Conservation (phyloP, 345 rosid genomes). For the Melastoma malabathricum region DNA sequence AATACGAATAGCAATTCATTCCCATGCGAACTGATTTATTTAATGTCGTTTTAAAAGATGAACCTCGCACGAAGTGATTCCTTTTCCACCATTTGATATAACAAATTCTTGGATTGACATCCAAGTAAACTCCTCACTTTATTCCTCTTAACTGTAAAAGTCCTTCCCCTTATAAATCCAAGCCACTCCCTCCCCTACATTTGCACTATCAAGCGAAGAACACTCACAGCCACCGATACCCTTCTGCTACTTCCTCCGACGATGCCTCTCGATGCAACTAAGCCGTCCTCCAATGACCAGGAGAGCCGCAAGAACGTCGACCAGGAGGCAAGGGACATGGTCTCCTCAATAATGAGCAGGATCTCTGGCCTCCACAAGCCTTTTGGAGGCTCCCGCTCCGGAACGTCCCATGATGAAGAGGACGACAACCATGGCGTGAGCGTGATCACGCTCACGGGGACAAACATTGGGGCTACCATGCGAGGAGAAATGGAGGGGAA, state of each 20-base stretch:
- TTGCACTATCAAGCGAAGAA: not conserved
- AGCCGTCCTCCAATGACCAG: conserved; percentile 15
- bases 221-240: no score
- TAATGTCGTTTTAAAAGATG: no score
- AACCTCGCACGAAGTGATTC: conserved; percentile 29
- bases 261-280: conserved; percentile 24
- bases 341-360: conserved; percentile 27
- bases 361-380: conserved; percentile 26
- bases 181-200: not conserved
- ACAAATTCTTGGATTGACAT: conserved; percentile 21
- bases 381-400: conserved; percentile 16
- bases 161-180: conserved; percentile 4
- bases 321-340: conserved; percentile 33
- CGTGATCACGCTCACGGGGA: conserved; percentile 68
- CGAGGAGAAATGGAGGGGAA: conserved; percentile 44
- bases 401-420: conserved; percentile 13
- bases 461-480: conserved; percentile 68
- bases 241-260: no score
- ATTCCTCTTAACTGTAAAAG: conserved; percentile 6
- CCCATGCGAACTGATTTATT: no score
- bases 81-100: conserved; percentile 1
- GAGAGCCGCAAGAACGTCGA: conserved; percentile 18
- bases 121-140: conserved; percentile 23
- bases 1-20: no score
- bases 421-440: conserved; percentile 31